Base-by-base conservation (phyloP, 495 filamentous ascomycete species). In the Lasiosphaeria miniovina region DNA sequence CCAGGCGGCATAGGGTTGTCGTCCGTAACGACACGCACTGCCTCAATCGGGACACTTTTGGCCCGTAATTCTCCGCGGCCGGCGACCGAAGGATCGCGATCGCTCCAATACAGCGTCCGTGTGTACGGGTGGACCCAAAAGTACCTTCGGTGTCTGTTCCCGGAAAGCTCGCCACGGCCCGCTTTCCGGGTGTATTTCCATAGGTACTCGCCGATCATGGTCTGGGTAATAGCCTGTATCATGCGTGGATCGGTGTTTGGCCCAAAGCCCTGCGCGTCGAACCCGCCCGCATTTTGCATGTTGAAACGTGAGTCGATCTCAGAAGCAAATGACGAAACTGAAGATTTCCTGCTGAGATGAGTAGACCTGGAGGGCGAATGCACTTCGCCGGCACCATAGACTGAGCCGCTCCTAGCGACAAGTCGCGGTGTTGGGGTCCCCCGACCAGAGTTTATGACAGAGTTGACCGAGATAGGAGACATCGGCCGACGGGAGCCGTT, bases 51-150 rank as follows among this genome's bases (percentile, higher is more conserved):
- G 40, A 98, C 91, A 75, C 90, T 95, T 85, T 98, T 98, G 32
- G 95, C 91, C 66, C 87, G 89, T 59, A 93, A 74, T 72, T 96
- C 88, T 17, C 81, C 77, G 61, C 88, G 84, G 14, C 90, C 89
- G 52, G 87, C 90, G 33, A 78, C 81, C 46, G 88, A 84, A 1
- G 95, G 95, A 72, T 98, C 93, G 43, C 86, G 82, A 58, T 95
- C 90, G 68, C 90, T 95, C 94, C 94, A 98, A 78, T 98, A 98
- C 58, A 98, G 72, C 0, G 93, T 97, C 35, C 92, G 86, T 4
- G 95, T 98, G 73, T 98, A 98, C 0, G 94, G 94, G 73, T 98
- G 94, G 24, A 98, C 89, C 94, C 94, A 98, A 84, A 98, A 98
- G 78, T 96, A 98, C 34, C 94, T 87, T 38, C 90, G 85, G 70